These are phyloP conservation scores for Cichorium intybus DNA, from an alignment of 140 eudicot species.

Conservation along the genomic window DNA sequence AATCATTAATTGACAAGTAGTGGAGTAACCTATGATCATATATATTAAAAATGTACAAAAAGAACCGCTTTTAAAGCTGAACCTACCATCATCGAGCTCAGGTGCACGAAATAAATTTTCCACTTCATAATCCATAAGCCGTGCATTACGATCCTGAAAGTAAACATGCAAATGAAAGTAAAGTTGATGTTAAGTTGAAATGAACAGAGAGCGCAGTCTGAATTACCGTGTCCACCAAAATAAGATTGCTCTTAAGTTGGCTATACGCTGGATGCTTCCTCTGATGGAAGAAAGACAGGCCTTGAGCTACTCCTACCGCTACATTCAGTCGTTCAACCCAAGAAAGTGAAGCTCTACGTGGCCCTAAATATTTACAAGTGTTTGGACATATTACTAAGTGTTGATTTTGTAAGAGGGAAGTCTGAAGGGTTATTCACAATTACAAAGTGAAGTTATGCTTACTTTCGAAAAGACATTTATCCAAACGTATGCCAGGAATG, in stretches of 20 bases:
- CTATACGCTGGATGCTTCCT: neutral
- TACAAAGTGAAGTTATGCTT: neutral
- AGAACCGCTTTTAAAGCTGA: neutral
- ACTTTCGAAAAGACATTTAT: neutral
- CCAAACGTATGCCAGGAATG: neutral
- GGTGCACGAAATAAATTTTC: slow-evolving; percentile 2
- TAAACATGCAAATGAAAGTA: neutral
- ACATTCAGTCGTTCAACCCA: slow-evolving; percentile 10
- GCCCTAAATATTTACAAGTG: neutral
- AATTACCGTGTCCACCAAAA: slow-evolving; percentile 19
- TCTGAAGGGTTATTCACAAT: neutral
- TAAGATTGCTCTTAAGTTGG: slow-evolving; percentile 2
- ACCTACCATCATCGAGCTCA: slow-evolving; percentile 3
- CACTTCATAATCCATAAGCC: slow-evolving; percentile 3
- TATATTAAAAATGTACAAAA: neutral
- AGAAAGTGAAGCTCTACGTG: neutral
- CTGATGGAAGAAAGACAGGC: slow-evolving; percentile 18
- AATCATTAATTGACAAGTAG: too few relatives aligned
- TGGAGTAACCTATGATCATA: too few relatives aligned
- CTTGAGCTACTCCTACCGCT: slow-evolving; percentile 7
- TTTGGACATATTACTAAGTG: neutral
- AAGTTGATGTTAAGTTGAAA: neutral
- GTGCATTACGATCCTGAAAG: slow-evolving; percentile 24
- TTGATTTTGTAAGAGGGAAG: neutral
- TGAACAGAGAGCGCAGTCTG: neutral